phyloP scores from a whole-genome alignment of 2,329 filamentous ascomycete species.

The Exophiala phaeomuriformis region DNA sequence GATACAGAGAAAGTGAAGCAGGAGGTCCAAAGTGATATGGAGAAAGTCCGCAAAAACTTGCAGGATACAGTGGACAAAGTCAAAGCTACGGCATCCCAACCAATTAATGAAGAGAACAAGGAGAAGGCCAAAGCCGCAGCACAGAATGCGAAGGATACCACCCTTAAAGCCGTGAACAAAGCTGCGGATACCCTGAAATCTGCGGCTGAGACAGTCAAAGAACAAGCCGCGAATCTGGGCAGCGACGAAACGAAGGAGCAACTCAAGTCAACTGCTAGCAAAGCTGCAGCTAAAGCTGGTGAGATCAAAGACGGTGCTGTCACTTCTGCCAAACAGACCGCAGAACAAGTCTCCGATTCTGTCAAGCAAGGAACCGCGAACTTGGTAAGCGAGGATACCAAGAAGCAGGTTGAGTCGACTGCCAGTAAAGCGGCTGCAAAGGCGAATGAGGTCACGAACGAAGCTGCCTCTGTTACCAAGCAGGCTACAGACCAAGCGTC shows the following conservation, averaged over 20 bases:
- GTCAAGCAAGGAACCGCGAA: constrained; percentile 2
- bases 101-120: not conserved
- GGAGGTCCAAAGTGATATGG: constrained; percentile 21
- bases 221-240: not conserved
- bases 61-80: constrained; percentile 9
- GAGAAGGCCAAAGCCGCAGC: constrained; percentile 5
- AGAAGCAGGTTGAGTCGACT: not conserved
- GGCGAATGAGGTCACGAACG: constrained; percentile 1
- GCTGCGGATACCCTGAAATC: constrained; percentile 12
- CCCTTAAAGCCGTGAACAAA: constrained; percentile 6
- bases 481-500: not conserved
- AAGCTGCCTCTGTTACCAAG: constrained; percentile 1
- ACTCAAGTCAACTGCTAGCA: not conserved
- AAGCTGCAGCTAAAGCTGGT: not conserved
- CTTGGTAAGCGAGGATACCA: not conserved
- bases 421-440: constrained; percentile 7
- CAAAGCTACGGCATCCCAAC: constrained; percentile 2
- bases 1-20: constrained; percentile 18
- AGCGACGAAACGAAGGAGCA: not conserved
- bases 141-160: constrained; percentile 6
- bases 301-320: not conserved
- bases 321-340: not conserved
- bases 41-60: constrained; percentile 11
- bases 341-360: constrained; percentile 4
- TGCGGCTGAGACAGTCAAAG: constrained; percentile 5